phyloP scores from a whole-genome alignment of 495 filamentous ascomycete genomes.

The Sabuloglossum arenarium region DNA sequence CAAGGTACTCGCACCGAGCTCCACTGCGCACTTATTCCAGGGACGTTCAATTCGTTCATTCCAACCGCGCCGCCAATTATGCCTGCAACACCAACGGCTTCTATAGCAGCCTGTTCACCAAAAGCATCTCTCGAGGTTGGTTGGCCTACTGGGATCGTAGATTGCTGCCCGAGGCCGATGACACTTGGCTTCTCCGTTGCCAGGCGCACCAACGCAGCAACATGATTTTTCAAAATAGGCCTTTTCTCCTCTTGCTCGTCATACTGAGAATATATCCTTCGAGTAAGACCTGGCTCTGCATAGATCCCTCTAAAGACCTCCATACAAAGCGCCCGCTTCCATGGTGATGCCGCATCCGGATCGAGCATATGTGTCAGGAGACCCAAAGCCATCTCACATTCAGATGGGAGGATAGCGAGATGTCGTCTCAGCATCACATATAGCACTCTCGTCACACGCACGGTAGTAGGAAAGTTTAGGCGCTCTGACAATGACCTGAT shows the following conservation, averaged over 20 bases:
- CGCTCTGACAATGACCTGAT: slow-evolving; percentile 59
- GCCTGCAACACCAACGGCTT: slow-evolving; percentile 70
- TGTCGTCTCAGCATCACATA: slow-evolving; percentile 59
- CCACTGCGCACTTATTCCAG: slow-evolving; percentile 75
- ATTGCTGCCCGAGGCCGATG: slow-evolving; percentile 75
- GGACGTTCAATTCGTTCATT: slow-evolving; percentile 35
- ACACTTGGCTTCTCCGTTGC: slow-evolving; percentile 74
- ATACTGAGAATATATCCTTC: slow-evolving; percentile 61
- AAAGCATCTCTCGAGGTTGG: slow-evolving; percentile 21
- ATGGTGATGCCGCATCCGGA: slow-evolving; percentile 50
- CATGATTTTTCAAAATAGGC: slow-evolving; percentile 56
- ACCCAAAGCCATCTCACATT: slow-evolving; percentile 69
- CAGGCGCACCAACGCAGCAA: slow-evolving; percentile 65
- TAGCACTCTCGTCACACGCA: slow-evolving; percentile 63
- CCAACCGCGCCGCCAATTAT: slow-evolving; percentile 63
- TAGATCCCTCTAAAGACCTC: slow-evolving; percentile 76
- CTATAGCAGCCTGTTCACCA: slow-evolving; percentile 65
- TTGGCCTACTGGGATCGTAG: slow-evolving; percentile 42
- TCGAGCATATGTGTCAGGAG: slow-evolving; percentile 80
- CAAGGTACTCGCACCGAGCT: slow-evolving; percentile 74
- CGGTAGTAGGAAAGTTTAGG: slow-evolving; percentile 59
- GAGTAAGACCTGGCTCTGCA: slow-evolving; percentile 50
- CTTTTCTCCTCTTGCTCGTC: slow-evolving; percentile 55
- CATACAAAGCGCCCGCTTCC: slow-evolving; percentile 81
- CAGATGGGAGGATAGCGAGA: slow-evolving; percentile 46